Base-by-base conservation (phyloP, 2,329 filamentous ascomycete genomes). In the Colletotrichum incanum region DNA sequence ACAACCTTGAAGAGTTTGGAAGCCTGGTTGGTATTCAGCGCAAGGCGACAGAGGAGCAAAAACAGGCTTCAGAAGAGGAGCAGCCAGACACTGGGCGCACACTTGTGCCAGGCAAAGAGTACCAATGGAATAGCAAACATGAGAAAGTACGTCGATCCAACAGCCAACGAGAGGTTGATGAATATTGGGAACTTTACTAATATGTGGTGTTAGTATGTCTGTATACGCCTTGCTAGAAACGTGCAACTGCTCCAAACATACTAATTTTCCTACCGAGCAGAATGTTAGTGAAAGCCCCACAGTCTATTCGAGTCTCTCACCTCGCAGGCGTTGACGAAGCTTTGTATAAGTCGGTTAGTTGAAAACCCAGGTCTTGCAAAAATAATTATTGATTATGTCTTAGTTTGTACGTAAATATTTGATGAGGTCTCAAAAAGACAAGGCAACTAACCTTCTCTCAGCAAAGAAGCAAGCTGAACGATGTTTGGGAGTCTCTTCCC, bases 381-480 rank as follows among this genome's bases (percentile, higher is more conserved):
- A 14, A n/a, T 9, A 2, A 5, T 54, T 45, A 9, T 43, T 67
- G 26, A 67, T 9, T 8, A 20, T 41, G 3, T 3, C 23, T 2
- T 34, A 67, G 65, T 28, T 61, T 47, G 65, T 67, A 60, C 18
- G 61, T 45, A 52, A n/a, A 50, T 5, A 63, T 41, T 31, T 31
- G 3, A 39, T 31, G 11, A 41, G 1, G 5, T 39, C 1, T n/a
- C 52, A 8, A 1, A 16, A 31, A 5, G 60, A 43, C 31, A 18
- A 59, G 37, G 54, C 18, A 47, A 18, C 54, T 67, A 52, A 67
- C 47, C 2, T 41, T 16, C 1, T 16, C 23, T 5, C 55, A 67
- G 65, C 55, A 67, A 54, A 34, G 45, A 20, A 61, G 65, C 55
- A 43, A 64, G 39, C 52, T 68, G 11, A 50, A 64, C n/a, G 52